Percentiles rank a stretch among this genome's conserved stretches.
phyloP scores from a whole-genome alignment of 345 rosid species.

The Gossypium raimondii region DNA sequence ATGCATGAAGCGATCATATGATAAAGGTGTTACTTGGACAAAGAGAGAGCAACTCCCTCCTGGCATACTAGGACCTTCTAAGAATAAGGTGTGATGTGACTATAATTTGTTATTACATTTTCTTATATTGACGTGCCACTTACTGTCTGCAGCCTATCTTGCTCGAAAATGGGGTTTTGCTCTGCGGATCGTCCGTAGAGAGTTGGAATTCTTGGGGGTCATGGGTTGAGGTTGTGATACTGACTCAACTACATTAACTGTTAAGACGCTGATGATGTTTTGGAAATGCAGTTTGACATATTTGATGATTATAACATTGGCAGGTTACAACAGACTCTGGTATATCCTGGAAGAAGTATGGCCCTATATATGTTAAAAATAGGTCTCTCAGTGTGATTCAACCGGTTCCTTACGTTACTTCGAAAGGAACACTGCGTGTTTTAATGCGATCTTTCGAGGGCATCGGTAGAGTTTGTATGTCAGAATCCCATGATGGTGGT shows the following conservation, averaged over 20 bases:
- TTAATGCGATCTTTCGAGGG: constrained; percentile 60
- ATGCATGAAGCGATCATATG: constrained; percentile 83
- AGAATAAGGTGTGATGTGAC: constrained; percentile 62
- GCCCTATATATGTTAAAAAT: constrained; percentile 67
- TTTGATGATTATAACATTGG: constrained; percentile 13
- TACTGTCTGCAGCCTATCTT: constrained; percentile 61
- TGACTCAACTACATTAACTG: constrained; percentile 8
- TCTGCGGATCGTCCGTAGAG: constrained; percentile 88
- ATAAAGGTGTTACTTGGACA: constrained; percentile 73
- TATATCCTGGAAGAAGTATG: constrained; percentile 76
- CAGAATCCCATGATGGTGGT: constrained; percentile 76
- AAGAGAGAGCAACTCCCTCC: constrained; percentile 88
- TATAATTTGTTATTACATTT: neutral
- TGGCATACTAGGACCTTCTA: constrained; percentile 78
- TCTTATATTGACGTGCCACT: neutral
- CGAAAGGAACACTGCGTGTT: constrained; percentile 54
- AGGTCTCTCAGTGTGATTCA: constrained; percentile 81
- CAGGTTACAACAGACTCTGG: constrained; percentile 78
- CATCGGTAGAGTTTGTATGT: constrained; percentile 62
- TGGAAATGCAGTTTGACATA: constrained; percentile 10
- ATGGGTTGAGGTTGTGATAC: constrained; percentile 73
- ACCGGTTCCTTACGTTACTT: constrained; percentile 75
- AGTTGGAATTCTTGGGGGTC: constrained; percentile 98
- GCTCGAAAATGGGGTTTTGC: constrained; percentile 59
- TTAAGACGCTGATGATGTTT: constrained; percentile 10